Evolutionary conservation across 345 rosid species (phyloP), one percentile per base, ranked within the genome.

Genomic region (Acer negundo): DNA sequence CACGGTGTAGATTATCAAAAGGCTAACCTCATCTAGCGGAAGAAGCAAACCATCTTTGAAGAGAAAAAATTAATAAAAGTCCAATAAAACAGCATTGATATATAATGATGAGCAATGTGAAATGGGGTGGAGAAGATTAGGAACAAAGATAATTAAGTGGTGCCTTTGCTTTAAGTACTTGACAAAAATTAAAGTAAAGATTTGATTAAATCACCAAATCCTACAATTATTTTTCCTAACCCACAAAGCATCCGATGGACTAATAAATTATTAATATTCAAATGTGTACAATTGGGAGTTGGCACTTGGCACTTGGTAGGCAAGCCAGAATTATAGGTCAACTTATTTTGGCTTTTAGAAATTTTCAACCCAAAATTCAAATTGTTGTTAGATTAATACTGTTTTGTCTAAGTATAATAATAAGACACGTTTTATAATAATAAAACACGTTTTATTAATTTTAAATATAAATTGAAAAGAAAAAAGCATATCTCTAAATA

Each of bases 141-240:
- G 78, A 66, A 65, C 63, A 31, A 66, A 53, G 72, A 75, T 53
- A 66, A 75, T 75, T n/a, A 75, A 65, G 53, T 75, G 62, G 31
- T 12, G 53, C 51, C 70, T 65, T 65, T 49, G 13, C 67, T 49
- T 75, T 12, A 75, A 75, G 17, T n/a, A 35, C 20, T 28, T 28
- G 28, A 31, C 7, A 22, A 16, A 62, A 63, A 31, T 24, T 44
- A 62, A 63, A 31, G 47, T 44, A 20, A 49, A 51, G 13, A 35
- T 75, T 35, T 58, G 62, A 58, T 58, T 58, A 58, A 66, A 53
- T 51, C 69, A 74, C 70, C 69, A 17, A 74, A 74, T 73, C 67
- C 69, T 69, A 62, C 61, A 4, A 62, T 26, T 64, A 64, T 74
- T 28, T 28, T 58, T 63, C 46, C 46, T 24, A 62, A 62, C 24